A percentile compares a stretch with the other conserved stretches of the same genome.
phyloP scores from a whole-genome alignment of 2,329 filamentous ascomycete species.

The Ceratocystis colombiana region DNA sequence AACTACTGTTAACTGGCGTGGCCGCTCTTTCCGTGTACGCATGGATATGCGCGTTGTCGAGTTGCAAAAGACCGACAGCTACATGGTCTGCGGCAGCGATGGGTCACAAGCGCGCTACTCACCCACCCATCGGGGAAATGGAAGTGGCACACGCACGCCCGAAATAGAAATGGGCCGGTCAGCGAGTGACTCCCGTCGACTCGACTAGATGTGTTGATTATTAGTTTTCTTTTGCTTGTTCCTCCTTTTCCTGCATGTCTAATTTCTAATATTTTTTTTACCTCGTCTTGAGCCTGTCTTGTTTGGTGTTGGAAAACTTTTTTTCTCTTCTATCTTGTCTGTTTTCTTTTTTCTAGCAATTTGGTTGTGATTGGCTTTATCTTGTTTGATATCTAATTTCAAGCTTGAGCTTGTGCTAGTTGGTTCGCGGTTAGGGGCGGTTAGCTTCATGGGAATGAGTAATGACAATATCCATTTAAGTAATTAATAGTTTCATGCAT shows the following conservation, averaged over 20 bases:
- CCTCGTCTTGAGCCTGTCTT: background rate
- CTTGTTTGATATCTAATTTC: too few relatives aligned
- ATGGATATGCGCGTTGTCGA: constrained; percentile 69
- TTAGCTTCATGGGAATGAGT: constrained; percentile 2
- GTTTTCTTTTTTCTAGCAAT: background rate
- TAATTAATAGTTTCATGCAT: background rate
- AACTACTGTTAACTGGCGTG: constrained; percentile 77
- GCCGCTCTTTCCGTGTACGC: constrained; percentile 68
- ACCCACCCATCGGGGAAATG: constrained; percentile 4
- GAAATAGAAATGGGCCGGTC: constrained; percentile 25
- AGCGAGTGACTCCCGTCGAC: constrained; percentile 19
- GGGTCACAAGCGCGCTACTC: background rate
- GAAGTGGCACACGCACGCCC: constrained; percentile 24
- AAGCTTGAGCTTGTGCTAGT: too few relatives aligned
- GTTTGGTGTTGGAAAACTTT: background rate
- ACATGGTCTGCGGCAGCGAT: background rate
- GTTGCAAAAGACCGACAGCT: constrained; percentile 28
- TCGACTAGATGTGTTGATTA: constrained; percentile 19
- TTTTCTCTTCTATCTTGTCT: background rate
- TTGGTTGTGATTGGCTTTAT: too few relatives aligned
- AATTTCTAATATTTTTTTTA: background rate
- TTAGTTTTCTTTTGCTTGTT: background rate
- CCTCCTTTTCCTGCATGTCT: background rate
- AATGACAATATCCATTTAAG: background rate
- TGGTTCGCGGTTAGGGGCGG: background rate